Base-by-base conservation (phyloP, 2,329 filamentous ascomycete species). In the Monilinia fructigena region DNA sequence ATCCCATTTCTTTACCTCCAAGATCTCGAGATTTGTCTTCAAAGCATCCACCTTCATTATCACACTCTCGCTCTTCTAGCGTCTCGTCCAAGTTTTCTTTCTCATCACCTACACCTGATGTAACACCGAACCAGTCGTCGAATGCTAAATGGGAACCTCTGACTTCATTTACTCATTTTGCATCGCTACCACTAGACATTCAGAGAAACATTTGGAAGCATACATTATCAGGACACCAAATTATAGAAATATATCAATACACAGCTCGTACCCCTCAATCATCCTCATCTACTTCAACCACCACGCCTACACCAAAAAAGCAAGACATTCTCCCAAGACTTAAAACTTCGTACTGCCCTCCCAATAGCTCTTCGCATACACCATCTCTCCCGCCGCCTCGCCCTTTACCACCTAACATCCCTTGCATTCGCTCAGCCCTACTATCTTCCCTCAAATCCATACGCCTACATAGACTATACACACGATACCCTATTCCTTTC, bases 11-110 rank as follows among this genome's bases (percentile, higher is more conserved):
- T 3, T 42, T 53, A 42, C 31, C 59, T 38, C 8, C 26, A 40
- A 11, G 31, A 53, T 23, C 42, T 23, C 56, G 42, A 18, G 2
- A 26, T 26, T 42, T 38, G 2, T 62, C 47, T 28, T 28, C n/a
- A 28, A 26, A 38, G 28, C 18, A 47, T 11, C 16, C 31, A 38
- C 48, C 59, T 14, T 62, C 59, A 28, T 52, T 55, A 4, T 55
- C 50, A 11, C 55, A 45, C 16, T 63, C 48, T 55, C 61, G 35
- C 4, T 55, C 61, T 63, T 63, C 56, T 35, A 60, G 56, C 35
- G 23, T 18, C 7, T 63, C 61, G 16, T 55, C 61, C 1, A 20
- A 18, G 11, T 3, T 18, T 23, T 54, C 60, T 20, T 35, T 18
- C 16, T 55, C 48, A 11, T 63, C 61, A 2, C 28, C 23, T 35